Percentiles rank a stretch among this genome's conserved stretches.
Evolutionary conservation across 1,139 yeast genomes (phyloP).

Genomic region (Suhomyces terraborum): DNA sequence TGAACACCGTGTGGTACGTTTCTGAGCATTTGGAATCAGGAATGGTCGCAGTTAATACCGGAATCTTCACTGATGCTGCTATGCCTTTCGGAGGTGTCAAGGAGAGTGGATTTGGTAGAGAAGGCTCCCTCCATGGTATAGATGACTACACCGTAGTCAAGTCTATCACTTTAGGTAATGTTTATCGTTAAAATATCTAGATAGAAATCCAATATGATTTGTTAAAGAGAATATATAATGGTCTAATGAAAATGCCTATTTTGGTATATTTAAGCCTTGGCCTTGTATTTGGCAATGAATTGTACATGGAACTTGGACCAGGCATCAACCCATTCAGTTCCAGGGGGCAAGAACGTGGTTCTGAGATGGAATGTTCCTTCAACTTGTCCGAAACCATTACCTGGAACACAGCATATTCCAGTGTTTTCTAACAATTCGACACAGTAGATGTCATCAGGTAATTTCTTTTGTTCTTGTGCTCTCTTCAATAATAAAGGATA

Average conservation of each 20-base stretch:
- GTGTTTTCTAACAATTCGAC: slow-evolving; percentile 76
- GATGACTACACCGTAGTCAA: slow-evolving; percentile 73
- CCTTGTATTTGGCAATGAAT: slow-evolving; percentile 60
- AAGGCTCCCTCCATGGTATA: slow-evolving; percentile 74
- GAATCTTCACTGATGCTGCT: slow-evolving; percentile 68
- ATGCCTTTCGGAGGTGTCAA: slow-evolving; percentile 82
- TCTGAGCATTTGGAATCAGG: slow-evolving; percentile 77
- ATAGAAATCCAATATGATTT: slow-evolving; percentile 1
- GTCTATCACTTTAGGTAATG: slow-evolving; percentile 53
- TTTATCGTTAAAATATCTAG: slow-evolving; percentile 9
- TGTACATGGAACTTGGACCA: slow-evolving; percentile 77
- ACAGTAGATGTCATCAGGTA: slow-evolving; percentile 88
- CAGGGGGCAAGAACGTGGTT: slow-evolving; percentile 96
- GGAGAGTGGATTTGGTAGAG: slow-evolving; percentile 82
- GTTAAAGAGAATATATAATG: slow-evolving; percentile 1
- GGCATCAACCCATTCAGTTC: slow-evolving; percentile 77
- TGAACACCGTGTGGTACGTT: slow-evolving; percentile 34
- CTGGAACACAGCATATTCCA: slow-evolving; percentile 98
- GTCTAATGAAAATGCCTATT: neutral
- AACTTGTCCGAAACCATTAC: slow-evolving; percentile 93
- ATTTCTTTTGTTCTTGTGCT: slow-evolving; percentile 56
- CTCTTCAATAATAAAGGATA: slow-evolving; percentile 56
- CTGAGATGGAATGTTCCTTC: slow-evolving; percentile 88
- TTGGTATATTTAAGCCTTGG: neutral
- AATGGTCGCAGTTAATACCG: slow-evolving; percentile 80